phyloP scores from a whole-genome alignment of 495 filamentous ascomycete genomes.

The Penicillium arizonense region DNA sequence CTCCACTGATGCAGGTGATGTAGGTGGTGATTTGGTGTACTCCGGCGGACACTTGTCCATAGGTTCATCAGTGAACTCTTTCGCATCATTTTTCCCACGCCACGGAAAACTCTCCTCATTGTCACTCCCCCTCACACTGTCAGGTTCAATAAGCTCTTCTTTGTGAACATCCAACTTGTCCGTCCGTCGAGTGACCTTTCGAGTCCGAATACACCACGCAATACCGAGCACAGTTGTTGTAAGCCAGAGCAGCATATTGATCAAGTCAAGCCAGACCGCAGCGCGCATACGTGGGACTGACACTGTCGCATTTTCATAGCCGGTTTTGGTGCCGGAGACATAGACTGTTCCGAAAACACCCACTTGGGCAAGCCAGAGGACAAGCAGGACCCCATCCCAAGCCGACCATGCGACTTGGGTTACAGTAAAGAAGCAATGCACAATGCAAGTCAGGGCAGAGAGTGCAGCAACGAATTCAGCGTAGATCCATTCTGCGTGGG shows the following conservation, averaged over 20 bases:
- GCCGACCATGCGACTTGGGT: conserved; percentile 51
- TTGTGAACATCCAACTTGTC: neutral
- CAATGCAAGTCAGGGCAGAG: conserved; percentile 54
- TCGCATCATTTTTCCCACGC: no score
- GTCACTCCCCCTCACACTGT: neutral
- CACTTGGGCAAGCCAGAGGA: conserved; percentile 71
- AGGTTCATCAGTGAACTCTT: no score
- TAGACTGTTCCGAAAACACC: conserved; percentile 69
- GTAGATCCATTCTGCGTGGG: conserved; percentile 68
- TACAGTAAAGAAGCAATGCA: conserved; percentile 59
- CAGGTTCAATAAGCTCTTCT: neutral
- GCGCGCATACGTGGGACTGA: conserved; percentile 64
- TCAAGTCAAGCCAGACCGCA: conserved; percentile 70
- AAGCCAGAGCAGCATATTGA: conserved; percentile 67
- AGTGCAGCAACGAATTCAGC: conserved; percentile 61
- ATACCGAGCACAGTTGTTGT: conserved; percentile 41
- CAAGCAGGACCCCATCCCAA: conserved; percentile 65
- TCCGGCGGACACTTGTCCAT: no score
- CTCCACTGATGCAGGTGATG: no score
- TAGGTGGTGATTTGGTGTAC: no score
- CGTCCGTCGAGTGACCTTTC: conserved; percentile 6
- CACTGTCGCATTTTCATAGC: conserved; percentile 41
- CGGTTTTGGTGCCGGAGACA: conserved; percentile 52
- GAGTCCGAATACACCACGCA: conserved; percentile 16
- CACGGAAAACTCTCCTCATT: neutral